Evolutionary conservation across 108 stramenopile species (phyloP), one percentile per base, ranked within the genome.

Genomic region (Cyclotella atomus): DNA sequence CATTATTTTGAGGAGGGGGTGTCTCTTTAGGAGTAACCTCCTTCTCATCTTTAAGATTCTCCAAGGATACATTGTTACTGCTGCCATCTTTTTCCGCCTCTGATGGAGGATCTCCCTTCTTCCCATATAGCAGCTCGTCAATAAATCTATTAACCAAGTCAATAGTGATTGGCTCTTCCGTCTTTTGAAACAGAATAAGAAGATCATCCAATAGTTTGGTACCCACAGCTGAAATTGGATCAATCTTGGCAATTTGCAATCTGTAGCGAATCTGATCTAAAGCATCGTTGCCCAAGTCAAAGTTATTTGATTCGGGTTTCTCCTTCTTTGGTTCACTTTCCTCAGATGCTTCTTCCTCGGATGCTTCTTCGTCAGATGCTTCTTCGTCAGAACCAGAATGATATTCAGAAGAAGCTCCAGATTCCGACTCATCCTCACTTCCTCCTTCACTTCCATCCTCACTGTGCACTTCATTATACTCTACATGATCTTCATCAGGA

Each of bases 191-290:
- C 17, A 68, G 52, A 65, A 77, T 46, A 24, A 77, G 24, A n/a
- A 77, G 25, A 28, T 77, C 69, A 45, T 77, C 76, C 44, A 77
- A 54, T 24, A 77, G 64, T 34, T 46, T 53, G 21, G 76, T 65
- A 0, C 76, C 76, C 65, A 65, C 41, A 8, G 68, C 59, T 47
- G 76, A 70, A 57, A 52, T 70, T 14, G 69, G 69, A 56, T 77
- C 76, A 36, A 77, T 70, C 27, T 70, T 70, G 27, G 76, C 76
- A 64, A 63, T 59, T 41, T 70, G 47, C 35, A 77, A 57, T 2
- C 76, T 61, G 60, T 77, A 77, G 10, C 76, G 68, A 65, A 77
- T 63, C 33, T 77, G 76, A 30, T 77, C 62, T n/a, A 77, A 36
- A 33, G 76, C 68, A 43, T 77, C 69, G 63, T 77, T 64, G 25